Evolutionary conservation across 2,329 filamentous ascomycete species (phyloP).

Genomic region (Fusarium sp.): DNA sequence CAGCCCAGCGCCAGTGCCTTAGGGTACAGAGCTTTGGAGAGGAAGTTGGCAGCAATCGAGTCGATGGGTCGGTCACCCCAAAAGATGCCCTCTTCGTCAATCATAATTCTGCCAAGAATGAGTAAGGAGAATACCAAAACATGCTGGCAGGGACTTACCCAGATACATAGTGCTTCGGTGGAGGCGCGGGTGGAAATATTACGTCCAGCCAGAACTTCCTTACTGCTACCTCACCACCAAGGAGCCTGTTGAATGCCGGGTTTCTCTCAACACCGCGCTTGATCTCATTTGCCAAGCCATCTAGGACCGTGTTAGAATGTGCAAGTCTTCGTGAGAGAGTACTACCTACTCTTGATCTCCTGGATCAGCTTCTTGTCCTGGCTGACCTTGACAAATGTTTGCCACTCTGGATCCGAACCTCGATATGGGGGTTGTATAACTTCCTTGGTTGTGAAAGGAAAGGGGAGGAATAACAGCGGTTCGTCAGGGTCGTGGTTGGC

Average conservation of each 20-base stretch:
- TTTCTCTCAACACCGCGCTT: slow-evolving; percentile 55
- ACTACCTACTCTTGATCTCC: slow-evolving; percentile 59
- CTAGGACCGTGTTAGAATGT: slow-evolving; percentile 39
- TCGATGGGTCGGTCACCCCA: slow-evolving; percentile 63
- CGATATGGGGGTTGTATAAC: slow-evolving; percentile 63
- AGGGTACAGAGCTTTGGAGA: slow-evolving; percentile 65
- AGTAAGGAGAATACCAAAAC: slow-evolving; percentile 20
- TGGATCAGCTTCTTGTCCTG: slow-evolving; percentile 61
- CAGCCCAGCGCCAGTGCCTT: slow-evolving; percentile 61
- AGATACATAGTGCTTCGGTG: slow-evolving; percentile 67
- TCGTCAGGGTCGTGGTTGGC: slow-evolving; percentile 58
- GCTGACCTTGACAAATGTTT: slow-evolving; percentile 67
- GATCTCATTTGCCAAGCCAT: slow-evolving; percentile 50
- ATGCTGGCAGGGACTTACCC: slow-evolving; percentile 59
- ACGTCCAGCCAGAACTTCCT: slow-evolving; percentile 69
- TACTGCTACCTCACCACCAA: slow-evolving; percentile 61
- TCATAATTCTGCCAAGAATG: slow-evolving; percentile 56
- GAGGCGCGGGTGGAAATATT: slow-evolving; percentile 67
- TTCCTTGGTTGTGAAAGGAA: slow-evolving; percentile 67
- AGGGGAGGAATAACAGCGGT: slow-evolving; percentile 66
- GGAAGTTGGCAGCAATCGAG: slow-evolving; percentile 56
- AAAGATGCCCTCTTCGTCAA: slow-evolving; percentile 61
- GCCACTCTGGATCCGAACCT: slow-evolving; percentile 71
- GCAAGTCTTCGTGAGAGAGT: background rate
- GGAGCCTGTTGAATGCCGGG: slow-evolving; percentile 53